Evolutionary conservation across 2,329 filamentous ascomycete species (phyloP).

Genomic region (Diaporthe citri): DNA sequence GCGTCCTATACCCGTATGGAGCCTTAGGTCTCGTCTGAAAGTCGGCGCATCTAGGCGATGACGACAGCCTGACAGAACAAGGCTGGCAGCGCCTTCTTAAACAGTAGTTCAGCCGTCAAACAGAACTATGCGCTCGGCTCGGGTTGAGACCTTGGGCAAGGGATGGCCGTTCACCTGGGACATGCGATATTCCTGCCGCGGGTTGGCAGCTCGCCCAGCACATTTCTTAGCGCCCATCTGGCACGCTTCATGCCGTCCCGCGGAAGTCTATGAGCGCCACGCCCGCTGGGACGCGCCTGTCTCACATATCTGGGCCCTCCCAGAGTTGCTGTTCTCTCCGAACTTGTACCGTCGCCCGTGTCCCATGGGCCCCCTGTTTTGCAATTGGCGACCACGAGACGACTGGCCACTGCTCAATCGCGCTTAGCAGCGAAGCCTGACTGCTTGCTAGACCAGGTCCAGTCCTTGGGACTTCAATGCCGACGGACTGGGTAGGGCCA

Average conservation of each 20-base stretch:
- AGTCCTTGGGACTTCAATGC: slow-evolving; percentile 1
- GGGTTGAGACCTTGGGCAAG: not conserved
- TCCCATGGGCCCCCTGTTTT: slow-evolving; percentile 4
- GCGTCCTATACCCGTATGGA: not conserved
- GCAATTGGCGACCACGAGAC: not conserved
- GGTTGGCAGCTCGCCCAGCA: not conserved
- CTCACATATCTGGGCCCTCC: slow-evolving; percentile 11
- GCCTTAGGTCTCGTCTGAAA: not conserved
- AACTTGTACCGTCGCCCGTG: slow-evolving; percentile 5
- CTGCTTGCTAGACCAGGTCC: not conserved
- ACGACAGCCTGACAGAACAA: not conserved
- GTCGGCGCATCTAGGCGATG: slow-evolving; percentile 7
- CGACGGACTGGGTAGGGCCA: not conserved
- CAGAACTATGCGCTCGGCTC: not conserved
- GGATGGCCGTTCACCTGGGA: not conserved
- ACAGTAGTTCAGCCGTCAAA: not conserved
- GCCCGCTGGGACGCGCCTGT: slow-evolving; percentile 28
- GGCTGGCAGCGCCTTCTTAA: not conserved
- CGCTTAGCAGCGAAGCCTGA: slow-evolving; percentile 18
- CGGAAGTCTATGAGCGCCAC: slow-evolving; percentile 11
- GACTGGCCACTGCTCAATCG: not conserved
- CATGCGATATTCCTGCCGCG: not conserved
- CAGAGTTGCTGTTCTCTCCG: not conserved
- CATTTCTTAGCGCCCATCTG: slow-evolving; percentile 1
- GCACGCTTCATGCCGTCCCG: slow-evolving; percentile 27